Evolutionary conservation across 345 rosid genomes (phyloP).

Genomic region (Noccaea bulbosa): DNA sequence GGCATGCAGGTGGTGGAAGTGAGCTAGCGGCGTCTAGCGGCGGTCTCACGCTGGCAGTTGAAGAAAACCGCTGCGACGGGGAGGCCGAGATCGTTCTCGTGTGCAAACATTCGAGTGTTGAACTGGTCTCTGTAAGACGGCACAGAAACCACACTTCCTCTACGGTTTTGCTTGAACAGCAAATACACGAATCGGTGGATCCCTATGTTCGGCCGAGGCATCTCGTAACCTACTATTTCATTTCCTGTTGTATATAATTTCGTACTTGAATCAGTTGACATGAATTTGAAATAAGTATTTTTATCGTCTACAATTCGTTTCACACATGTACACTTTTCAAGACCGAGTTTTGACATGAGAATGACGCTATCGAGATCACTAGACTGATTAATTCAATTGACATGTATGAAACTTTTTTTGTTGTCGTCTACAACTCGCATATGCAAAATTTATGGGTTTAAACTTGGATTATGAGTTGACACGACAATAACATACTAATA

Average conservation of each 20-base stretch:
- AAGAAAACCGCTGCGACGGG: slow-evolving; percentile 94
- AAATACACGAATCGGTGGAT: slow-evolving; percentile 90
- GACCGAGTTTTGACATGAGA: background rate
- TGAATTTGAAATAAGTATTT: background rate
- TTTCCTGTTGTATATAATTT: slow-evolving; percentile 51
- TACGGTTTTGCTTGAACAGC: slow-evolving; percentile 73
- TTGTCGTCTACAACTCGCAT: background rate
- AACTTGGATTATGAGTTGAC: background rate
- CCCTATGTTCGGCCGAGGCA: slow-evolving; percentile 95
- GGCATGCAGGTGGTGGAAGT: background rate
- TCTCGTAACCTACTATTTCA: slow-evolving; percentile 77
- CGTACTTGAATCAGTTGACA: background rate
- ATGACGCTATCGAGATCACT: background rate
- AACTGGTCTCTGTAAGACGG: slow-evolving; percentile 72
- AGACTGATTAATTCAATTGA: too few species aligned
- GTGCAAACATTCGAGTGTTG: slow-evolving; percentile 72
- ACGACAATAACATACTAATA: background rate
- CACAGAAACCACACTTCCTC: slow-evolving; percentile 53
- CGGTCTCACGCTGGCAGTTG: slow-evolving; percentile 92
- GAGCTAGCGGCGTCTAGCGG: slow-evolving; percentile 84
- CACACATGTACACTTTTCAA: background rate
- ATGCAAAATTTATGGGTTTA: background rate
- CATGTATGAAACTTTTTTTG: background rate
- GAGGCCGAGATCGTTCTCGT: slow-evolving; percentile 70
- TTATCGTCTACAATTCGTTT: background rate